Base-by-base conservation (phyloP, 2,329 filamentous ascomycete species). In the Neopestalotiopsis clavispora region DNA sequence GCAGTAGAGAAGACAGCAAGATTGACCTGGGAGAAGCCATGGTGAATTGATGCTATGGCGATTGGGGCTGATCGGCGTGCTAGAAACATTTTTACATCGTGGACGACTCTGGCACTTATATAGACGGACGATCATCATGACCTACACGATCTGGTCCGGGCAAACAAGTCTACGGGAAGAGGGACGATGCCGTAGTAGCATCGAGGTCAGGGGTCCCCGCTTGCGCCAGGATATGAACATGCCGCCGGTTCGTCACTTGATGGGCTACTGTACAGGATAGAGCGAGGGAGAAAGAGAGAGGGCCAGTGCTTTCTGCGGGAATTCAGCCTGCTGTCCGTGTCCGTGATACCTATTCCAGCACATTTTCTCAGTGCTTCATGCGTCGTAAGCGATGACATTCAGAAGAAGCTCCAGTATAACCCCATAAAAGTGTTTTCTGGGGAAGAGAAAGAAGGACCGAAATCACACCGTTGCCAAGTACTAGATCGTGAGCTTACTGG, bases 11-110 rank as follows among this genome's bases (percentile, higher is more conserved):
- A 10, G 69, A 70, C 42, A 70, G 59, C 23, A 70, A 59, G 61
- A 70, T 42, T 34, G 58, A 66, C 69, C 63, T 57, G 23, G 69
- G 23, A 59, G 69, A 68, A 70, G 66, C 69, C 69, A 70, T 70
- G 45, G 20, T 70, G 66, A 70, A 34, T 68, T 65, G 68, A 66
- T 38, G 45, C 9, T 49, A 45, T 58, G 64, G 52, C 64, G 42
- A 38, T 52, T 52, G 20, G 10, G 30, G 64, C 28, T 56, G n/a
- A 38, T 38, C 20, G 49, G 30, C 52, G 52, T 38, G 14, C 20
- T 20, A 28, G 10, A 49, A 57, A 20, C 23, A 23, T 4, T 32
- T n/a, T 56, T 4, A 23, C 42, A 57, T 34, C 45, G n/a, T 38
- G 45, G 64, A 7, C 14, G 28, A 14, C 32, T 23, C 14, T 20